phyloP scores from a whole-genome alignment of 495 filamentous ascomycete genomes.

The Pyrenopolyporus hunteri region DNA sequence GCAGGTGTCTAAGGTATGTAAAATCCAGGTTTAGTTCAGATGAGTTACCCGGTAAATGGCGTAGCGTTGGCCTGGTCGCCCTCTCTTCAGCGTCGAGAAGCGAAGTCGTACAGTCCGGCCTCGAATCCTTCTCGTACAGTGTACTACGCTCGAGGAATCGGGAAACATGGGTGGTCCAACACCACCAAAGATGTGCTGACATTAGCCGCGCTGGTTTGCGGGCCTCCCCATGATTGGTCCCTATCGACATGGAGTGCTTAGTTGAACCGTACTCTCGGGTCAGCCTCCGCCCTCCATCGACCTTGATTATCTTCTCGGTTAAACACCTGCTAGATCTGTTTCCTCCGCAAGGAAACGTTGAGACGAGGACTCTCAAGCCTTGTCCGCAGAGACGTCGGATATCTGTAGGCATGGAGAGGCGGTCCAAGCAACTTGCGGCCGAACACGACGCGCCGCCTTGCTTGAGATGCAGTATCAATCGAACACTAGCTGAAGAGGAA shows the following conservation, averaged over 20 bases:
- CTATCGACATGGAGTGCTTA: conserved; percentile 14
- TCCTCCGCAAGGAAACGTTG: not conserved
- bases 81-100: conserved; percentile 1
- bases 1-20: too few relatives aligned
- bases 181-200: conserved; percentile 11
- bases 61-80: too few relatives aligned
- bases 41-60: not conserved
- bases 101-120: conserved; percentile 12
- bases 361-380: conserved; percentile 11
- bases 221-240: conserved; percentile 15
- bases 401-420: too few relatives aligned
- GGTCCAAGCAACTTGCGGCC: too few relatives aligned
- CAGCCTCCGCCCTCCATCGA: conserved; percentile 1
- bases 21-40: not conserved
- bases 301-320: conserved; percentile 4
- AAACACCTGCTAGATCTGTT: not conserved
- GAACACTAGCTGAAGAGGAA: too few relatives aligned
- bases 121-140: not conserved
- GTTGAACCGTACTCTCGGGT: conserved; percentile 37
- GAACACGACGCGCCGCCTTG: too few relatives aligned
- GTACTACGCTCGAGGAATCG: not conserved
- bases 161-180: conserved; percentile 6
- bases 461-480: too few relatives aligned
- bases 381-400: not conserved
- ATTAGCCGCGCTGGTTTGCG: conserved; percentile 27